phyloP scores from a whole-genome alignment of 805 yeast species.

The Debaryomyces hansenii region DNA sequence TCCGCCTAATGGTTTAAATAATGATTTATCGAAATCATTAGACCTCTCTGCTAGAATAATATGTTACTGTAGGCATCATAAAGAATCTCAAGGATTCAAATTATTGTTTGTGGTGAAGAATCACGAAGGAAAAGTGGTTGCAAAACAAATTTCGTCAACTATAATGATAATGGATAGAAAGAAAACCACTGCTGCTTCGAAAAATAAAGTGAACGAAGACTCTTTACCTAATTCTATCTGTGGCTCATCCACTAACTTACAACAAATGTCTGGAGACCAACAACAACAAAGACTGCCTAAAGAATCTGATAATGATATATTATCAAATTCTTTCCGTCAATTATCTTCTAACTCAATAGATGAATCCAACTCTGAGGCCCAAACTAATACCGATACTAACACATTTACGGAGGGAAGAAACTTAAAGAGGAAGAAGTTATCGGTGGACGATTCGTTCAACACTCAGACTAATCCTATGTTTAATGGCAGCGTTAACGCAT shows the following conservation, averaged over 20 bases:
- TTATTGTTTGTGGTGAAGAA: constrained; percentile 68
- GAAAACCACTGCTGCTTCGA: constrained; percentile 47
- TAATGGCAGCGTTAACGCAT: constrained; percentile 38
- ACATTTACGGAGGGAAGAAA: constrained; percentile 31
- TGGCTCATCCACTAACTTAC: constrained; percentile 22
- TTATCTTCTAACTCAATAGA: constrained; percentile 65
- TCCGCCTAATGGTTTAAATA: constrained; percentile 48
- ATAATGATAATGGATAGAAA: constrained; percentile 95
- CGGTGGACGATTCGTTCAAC: constrained; percentile 45
- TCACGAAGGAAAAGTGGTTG: constrained; percentile 60
- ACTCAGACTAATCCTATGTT: constrained; percentile 37
- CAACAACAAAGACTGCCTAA: background rate
- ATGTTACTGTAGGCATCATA: constrained; percentile 95
- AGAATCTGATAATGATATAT: constrained; percentile 4
- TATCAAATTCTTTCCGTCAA: constrained; percentile 27
- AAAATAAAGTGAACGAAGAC: constrained; percentile 12
- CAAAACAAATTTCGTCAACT: constrained; percentile 66
- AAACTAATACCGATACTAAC: constrained; percentile 36
- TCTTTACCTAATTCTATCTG: constrained; percentile 18
- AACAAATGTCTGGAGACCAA: constrained; percentile 3
- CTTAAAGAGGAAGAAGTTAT: constrained; percentile 49
- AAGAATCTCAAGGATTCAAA: constrained; percentile 82
- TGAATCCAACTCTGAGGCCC: constrained; percentile 57
- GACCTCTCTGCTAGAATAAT: constrained; percentile 74
- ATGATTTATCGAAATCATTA: constrained; percentile 34